Percentiles rank a stretch among this genome's conserved stretches.
phyloP scores from a whole-genome alignment of 768 basidiomycete species.

The Rhizopogon roseolus region DNA sequence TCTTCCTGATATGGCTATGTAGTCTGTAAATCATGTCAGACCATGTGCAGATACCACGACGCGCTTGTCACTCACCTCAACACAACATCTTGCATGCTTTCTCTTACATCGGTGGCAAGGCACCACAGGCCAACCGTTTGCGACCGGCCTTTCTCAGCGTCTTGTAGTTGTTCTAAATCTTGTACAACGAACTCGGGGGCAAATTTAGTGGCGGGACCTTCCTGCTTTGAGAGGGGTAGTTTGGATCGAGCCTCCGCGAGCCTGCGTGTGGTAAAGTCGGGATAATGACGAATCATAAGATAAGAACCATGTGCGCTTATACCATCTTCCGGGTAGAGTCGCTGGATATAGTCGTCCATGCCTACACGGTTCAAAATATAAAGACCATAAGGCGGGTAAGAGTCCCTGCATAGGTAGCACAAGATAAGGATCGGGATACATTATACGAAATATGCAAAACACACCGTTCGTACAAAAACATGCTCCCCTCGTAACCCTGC shows the following conservation, averaged over 20 bases:
- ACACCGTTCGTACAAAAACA: constrained; percentile 85
- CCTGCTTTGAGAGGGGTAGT: constrained; percentile 17
- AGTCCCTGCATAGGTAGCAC: constrained; percentile 41
- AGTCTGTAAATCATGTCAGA: constrained; percentile 34
- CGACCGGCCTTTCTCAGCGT: constrained; percentile 50
- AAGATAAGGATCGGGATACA: neutral
- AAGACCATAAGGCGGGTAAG: constrained; percentile 80
- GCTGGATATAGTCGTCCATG: constrained; percentile 71
- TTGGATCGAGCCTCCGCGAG: constrained; percentile 31
- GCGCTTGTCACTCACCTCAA: constrained; percentile 42
- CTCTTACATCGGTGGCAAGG: constrained; percentile 61
- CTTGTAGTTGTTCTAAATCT: constrained; percentile 37
- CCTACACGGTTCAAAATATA: constrained; percentile 82
- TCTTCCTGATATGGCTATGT: constrained; percentile 62
- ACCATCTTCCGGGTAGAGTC: constrained; percentile 75
- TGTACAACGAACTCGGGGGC: constrained; percentile 41
- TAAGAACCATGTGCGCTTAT: constrained; percentile 56
- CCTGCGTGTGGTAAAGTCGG: constrained; percentile 55
- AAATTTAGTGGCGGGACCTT: constrained; percentile 39
- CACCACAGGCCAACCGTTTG: constrained; percentile 74
- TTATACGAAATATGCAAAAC: constrained; percentile 18
- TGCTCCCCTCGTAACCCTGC: constrained; percentile 80
- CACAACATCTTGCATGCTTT: constrained; percentile 69
- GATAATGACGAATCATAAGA: constrained; percentile 70
- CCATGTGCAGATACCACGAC: neutral